Conservation (phyloP, 164 flowering plant species). For the Nelumbo lutea region DNA sequence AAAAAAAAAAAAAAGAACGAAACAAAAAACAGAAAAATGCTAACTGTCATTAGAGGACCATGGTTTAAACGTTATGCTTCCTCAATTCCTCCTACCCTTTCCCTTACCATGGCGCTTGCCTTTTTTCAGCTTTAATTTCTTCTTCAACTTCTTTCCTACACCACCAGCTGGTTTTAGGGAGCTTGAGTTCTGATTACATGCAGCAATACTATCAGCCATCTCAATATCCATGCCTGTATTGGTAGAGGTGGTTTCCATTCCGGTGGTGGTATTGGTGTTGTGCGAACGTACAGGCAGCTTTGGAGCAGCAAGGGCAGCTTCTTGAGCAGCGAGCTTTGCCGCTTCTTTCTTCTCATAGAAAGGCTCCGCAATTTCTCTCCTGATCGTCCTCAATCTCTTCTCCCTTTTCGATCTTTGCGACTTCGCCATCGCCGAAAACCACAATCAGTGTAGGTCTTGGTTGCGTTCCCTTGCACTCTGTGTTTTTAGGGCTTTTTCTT, state of each 20-base stretch:
- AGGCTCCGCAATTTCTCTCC: conserved; percentile 69
- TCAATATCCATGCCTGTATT: conserved; percentile 36
- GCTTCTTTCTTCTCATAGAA: conserved; percentile 65
- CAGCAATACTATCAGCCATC: conserved; percentile 23
- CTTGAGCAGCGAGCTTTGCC: conserved; percentile 72
- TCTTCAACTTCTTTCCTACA: conserved; percentile 38
- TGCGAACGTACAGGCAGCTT: conserved; percentile 53
- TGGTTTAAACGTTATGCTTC: conserved; percentile 11
- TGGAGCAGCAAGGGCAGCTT: conserved; percentile 80
- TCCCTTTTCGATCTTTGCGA: conserved; percentile 78
- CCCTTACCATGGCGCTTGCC: conserved; percentile 29
- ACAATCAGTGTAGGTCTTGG: too few relatives aligned
- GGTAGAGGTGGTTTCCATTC: conserved; percentile 29
- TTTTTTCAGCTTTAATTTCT: conserved; percentile 32
- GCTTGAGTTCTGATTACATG: conserved; percentile 6
- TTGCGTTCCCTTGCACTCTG: too few relatives aligned
- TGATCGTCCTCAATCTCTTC: conserved; percentile 76
- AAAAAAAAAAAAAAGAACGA: too few relatives aligned
- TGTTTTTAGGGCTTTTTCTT: too few relatives aligned
- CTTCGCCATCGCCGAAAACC: conserved; percentile 55
- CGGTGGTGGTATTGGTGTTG: conserved; percentile 4
- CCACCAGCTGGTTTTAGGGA: conserved; percentile 31
- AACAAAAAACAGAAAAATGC: too few relatives aligned
- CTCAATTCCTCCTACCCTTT: conserved; percentile 20
- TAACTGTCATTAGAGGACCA: too few relatives aligned